Conservation (phyloP, 2,329 filamentous ascomycete species). For the Daldinia eschscholtzii region DNA sequence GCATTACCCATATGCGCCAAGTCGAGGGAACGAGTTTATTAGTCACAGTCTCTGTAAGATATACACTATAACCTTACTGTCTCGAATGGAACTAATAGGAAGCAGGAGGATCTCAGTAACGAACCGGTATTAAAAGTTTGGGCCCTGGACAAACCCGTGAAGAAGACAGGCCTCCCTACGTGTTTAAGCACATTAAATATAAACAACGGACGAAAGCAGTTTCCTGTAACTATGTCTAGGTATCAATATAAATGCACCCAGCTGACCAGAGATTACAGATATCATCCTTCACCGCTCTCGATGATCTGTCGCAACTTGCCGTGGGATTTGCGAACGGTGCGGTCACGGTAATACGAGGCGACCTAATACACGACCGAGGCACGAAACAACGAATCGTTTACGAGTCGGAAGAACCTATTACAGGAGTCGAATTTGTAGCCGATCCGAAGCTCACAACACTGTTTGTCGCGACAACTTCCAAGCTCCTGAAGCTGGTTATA, state of each 20-base stretch:
- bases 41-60: conserved; percentile 78
- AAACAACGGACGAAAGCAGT: conserved; percentile 90
- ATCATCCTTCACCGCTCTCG: conserved; percentile 87
- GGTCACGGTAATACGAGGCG: conserved; percentile 92
- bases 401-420: conserved; percentile 96
- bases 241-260: neutral
- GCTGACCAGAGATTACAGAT: conserved; percentile 63
- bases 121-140: conserved; percentile 97
- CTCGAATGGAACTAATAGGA: conserved; percentile 47
- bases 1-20: conserved; percentile 92
- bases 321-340: conserved; percentile 96
- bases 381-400: conserved; percentile 95
- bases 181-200: conserved; percentile 89
- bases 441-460: conserved; percentile 77
- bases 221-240: conserved; percentile 73
- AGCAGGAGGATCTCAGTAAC: conserved; percentile 84
- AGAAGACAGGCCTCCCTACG: conserved; percentile 89
- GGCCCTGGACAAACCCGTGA: conserved; percentile 93
- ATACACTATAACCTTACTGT: neutral
- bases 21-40: conserved; percentile 87
- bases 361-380: conserved; percentile 94
- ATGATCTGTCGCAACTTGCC: conserved; percentile 91
- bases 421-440: conserved; percentile 82
- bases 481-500: conserved; percentile 87
- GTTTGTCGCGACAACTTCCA: conserved; percentile 91